A percentile compares a stretch with the other conserved stretches of the same genome.
These are phyloP conservation scores for Stereum hirsutum DNA, from an alignment of 1,284 basidiomycete genomes.

Conservation along the genomic window DNA sequence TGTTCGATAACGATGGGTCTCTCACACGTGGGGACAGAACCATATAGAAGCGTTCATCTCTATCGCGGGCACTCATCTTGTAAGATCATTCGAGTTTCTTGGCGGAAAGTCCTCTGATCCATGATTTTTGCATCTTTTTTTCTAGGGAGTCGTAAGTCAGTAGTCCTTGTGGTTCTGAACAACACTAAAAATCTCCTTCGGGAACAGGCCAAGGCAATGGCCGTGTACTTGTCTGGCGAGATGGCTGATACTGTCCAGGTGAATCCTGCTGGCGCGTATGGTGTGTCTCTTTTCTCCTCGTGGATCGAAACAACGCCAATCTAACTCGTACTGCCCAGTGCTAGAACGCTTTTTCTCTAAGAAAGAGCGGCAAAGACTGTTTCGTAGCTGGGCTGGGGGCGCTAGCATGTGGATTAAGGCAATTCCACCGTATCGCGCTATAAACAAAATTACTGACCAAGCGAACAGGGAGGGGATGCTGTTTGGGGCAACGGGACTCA, in stretches of 20 bases:
- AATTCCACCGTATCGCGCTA: constrained; percentile 5
- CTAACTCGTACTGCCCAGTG: constrained; percentile 29
- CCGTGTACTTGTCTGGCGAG: constrained; percentile 88
- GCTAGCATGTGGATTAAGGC: constrained; percentile 92
- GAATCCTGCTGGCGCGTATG: constrained; percentile 79
- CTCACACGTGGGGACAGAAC: constrained; percentile 31
- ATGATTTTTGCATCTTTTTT: constrained; percentile 6
- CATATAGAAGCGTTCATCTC: constrained; percentile 78
- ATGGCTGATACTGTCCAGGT: constrained; percentile 96
- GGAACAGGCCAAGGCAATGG: constrained; percentile 82
- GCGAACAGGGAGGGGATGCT: constrained; percentile 68
- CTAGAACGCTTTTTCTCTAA: constrained; percentile 86
- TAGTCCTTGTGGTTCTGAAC: neutral
- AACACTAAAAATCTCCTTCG: no score
- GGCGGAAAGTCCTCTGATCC: neutral
- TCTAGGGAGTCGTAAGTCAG: constrained; percentile 58
- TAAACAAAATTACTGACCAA: no score
- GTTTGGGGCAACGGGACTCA: constrained; percentile 79
- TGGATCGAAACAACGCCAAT: neutral
- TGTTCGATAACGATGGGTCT: neutral
- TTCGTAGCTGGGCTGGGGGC: constrained; percentile 93
- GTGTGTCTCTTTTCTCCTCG: constrained; percentile 24
- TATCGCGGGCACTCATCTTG: constrained; percentile 84
- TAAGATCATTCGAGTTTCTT: constrained; percentile 23
- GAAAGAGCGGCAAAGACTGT: constrained; percentile 83